Base-by-base conservation (phyloP, 768 basidiomycete genomes). In the Dentipellis fragilis region DNA sequence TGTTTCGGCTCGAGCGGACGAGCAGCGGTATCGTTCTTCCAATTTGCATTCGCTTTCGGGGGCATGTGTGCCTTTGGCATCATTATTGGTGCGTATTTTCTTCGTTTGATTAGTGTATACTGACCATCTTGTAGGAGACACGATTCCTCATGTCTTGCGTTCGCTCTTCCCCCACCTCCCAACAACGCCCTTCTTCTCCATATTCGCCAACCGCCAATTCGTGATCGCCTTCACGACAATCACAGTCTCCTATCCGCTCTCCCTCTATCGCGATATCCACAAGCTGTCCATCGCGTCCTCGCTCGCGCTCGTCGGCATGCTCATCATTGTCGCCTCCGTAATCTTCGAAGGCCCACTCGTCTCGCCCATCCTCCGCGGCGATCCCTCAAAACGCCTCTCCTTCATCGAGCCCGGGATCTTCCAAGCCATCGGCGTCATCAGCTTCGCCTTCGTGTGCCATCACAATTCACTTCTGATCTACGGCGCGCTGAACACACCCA, bases 11-110 rank as follows among this genome's bases (percentile, higher is more conserved):
- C 80, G 11, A 85, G 84, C 53, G 96, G 96, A n/a, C 81, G 92
- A 52, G 90, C 91, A 2, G 90, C 91, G 0, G 91, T 96, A 16
- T 95, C 94, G 0, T 86, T 97, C 68, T 98, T 99, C 67, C 96
- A 98, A 67, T 98, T 99, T 66, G 76, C 93, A 3, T 98, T 99
- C 66, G 96, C 96, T 8, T 96, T 96, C 61, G 96, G 96, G 64
- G 94, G 93, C 45, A 97, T 97, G 93, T 95, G 93, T 62, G 95
- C 95, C 0, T 98, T 97, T 67, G 91, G 93, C 29, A 95, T 98
- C 63, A 97, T 98, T 62, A 92, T 96, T 54, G 85, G 75, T 78
- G 49, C 39, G 66, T 59, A 11, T 21, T 10, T 35, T 37, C 16
- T 46, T 40, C 50, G 19, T n/a, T 11, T 16, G 10, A 7, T 3